phyloP scores from a whole-genome alignment of 352 stramenopile species.

The Globisporangium solare region DNA sequence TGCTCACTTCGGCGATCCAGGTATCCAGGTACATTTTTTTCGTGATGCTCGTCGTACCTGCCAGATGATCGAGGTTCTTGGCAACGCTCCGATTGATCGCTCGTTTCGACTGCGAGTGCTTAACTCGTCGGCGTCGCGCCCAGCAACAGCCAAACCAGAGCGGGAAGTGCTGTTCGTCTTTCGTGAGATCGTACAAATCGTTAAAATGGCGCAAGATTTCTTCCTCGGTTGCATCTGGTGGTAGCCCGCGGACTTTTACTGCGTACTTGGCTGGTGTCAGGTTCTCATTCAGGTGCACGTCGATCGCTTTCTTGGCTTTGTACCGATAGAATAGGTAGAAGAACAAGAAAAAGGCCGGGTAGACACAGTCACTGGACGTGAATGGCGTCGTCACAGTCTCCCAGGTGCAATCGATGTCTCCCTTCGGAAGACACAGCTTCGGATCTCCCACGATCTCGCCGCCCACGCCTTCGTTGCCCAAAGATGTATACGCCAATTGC shows the following conservation, averaged over 20 bases:
- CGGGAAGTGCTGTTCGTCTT: slow-evolving; percentile 53
- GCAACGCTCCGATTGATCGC: slow-evolving; percentile 23
- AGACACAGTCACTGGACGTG: slow-evolving; percentile 50
- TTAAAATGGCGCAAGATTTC: slow-evolving; percentile 83
- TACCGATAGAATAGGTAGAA: slow-evolving; percentile 54
- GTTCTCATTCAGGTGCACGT: slow-evolving; percentile 67
- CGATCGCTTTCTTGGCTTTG: slow-evolving; percentile 40
- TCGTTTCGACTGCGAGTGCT: slow-evolving; percentile 1
- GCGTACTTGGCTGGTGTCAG: slow-evolving; percentile 79
- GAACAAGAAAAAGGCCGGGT: slow-evolving; percentile 66
- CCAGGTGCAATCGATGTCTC: slow-evolving; percentile 67
- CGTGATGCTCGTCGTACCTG: slow-evolving; percentile 26
- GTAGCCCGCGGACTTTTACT: slow-evolving; percentile 68
- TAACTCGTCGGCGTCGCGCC: slow-evolving; percentile 35
- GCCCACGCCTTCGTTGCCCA: slow-evolving; percentile 80
- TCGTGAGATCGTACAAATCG: slow-evolving; percentile 57
- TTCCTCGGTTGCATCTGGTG: slow-evolving; percentile 46
- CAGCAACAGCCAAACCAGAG: slow-evolving; percentile 69
- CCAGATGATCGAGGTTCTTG: slow-evolving; percentile 63
- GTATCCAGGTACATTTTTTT: slow-evolving; percentile 67
- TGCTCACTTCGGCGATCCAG: slow-evolving; percentile 84
- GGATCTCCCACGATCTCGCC: slow-evolving; percentile 39
- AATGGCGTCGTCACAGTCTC: slow-evolving; percentile 67
- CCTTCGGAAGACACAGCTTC: slow-evolving; percentile 36
- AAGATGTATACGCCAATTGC: slow-evolving; percentile 62